Percentiles rank a stretch among this genome's conserved stretches.
These are phyloP conservation scores for Coemansia sp. DNA, from an alignment of 371 early-diverging fungal species.

Conservation along the genomic window DNA sequence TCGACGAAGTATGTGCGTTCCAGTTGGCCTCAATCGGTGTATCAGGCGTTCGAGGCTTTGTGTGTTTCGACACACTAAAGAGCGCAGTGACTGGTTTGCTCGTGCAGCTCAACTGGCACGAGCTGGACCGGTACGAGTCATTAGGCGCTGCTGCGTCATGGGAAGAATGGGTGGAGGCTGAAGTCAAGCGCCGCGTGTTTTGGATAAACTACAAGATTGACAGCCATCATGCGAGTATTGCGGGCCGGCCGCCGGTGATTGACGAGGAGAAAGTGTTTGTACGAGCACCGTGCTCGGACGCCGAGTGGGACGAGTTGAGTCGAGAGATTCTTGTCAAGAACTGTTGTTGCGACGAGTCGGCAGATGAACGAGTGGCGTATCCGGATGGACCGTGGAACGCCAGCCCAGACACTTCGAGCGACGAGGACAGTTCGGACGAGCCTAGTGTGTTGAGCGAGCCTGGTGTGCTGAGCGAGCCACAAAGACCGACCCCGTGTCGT, in stretches of 20 bases:
- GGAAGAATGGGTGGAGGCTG: slow-evolving; percentile 35
- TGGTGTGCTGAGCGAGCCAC: too few species aligned
- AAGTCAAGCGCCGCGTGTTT: slow-evolving; percentile 37
- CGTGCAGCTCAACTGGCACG: slow-evolving; percentile 39
- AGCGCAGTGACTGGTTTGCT: slow-evolving; percentile 16
- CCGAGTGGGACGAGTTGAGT: slow-evolving; percentile 36
- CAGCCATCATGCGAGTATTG: slow-evolving; percentile 15
- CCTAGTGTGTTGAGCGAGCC: background rate
- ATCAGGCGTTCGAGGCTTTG: slow-evolving; percentile 6
- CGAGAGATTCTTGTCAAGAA: slow-evolving; percentile 1
- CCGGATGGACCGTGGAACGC: slow-evolving; percentile 3
- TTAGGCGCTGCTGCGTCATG: slow-evolving; percentile 9
- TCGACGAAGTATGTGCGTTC: slow-evolving; percentile 27
- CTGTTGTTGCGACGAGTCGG: slow-evolving; percentile 10
- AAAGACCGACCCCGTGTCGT: background rate
- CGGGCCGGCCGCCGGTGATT: slow-evolving; percentile 8
- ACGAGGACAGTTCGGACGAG: background rate
- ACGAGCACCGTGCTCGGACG: slow-evolving; percentile 15
- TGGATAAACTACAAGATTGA: slow-evolving; percentile 25
- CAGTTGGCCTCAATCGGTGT: slow-evolving; percentile 13
- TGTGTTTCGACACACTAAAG: slow-evolving; percentile 23
- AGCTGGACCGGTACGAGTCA: slow-evolving; percentile 20
- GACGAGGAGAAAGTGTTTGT: slow-evolving; percentile 1
- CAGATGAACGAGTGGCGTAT: background rate
- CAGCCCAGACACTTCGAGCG: background rate